Conservation (phyloP, 345 rosid species). For the Ricinus communis region DNA sequence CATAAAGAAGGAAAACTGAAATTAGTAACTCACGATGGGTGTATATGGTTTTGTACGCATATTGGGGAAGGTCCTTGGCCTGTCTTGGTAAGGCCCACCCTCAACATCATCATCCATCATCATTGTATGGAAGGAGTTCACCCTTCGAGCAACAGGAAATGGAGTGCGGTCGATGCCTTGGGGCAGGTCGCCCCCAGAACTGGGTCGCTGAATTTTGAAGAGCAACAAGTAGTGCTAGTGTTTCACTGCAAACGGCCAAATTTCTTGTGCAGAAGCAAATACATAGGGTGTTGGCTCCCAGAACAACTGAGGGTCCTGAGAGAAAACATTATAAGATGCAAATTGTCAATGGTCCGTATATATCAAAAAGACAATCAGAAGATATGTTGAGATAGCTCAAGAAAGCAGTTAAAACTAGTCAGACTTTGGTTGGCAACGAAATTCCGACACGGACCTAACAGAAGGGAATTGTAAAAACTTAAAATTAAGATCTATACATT, state of each 20-base stretch:
- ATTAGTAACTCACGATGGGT: conserved; percentile 52
- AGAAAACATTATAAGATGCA: no score
- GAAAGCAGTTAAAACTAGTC: no score
- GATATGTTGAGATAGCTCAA: no score
- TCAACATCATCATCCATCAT: conserved; percentile 88
- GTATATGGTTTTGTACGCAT: conserved; percentile 81
- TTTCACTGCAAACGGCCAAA: background rate
- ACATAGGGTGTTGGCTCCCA: no score
- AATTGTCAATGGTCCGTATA: no score
- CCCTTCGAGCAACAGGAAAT: conserved; percentile 38
- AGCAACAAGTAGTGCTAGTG: background rate
- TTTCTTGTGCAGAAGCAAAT: no score
- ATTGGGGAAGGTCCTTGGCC: conserved; percentile 84
- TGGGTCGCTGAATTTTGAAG: conserved; percentile 44
- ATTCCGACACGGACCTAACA: no score
- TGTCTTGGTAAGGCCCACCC: conserved; percentile 71
- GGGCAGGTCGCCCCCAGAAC: conserved; percentile 51
- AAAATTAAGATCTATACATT: no score
- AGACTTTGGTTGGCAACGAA: no score
- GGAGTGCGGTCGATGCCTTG: conserved; percentile 35
- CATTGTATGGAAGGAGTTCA: conserved; percentile 59
- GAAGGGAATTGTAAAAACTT: no score
- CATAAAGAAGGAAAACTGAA: background rate
- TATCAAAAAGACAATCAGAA: no score
- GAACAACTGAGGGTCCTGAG: no score